Base-by-base conservation (phyloP, 2,329 filamentous ascomycete genomes). In the Penicillium griseofulvum region DNA sequence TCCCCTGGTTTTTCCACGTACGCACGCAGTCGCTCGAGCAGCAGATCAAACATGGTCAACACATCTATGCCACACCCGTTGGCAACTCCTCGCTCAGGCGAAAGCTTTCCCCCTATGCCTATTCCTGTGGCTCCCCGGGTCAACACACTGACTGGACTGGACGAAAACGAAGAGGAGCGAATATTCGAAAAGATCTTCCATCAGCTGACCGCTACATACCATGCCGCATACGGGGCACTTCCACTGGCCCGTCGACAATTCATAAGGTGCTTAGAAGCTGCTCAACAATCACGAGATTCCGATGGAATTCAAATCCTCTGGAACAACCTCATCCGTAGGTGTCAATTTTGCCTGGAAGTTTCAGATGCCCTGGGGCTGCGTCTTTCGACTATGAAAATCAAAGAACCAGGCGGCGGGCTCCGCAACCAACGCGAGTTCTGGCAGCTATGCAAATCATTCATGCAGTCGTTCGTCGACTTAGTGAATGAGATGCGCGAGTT, bases 101-200 rank as follows among this genome's bases (percentile, higher is more conserved):
- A 96, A 65, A 90, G 89, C 0, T 95, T 94, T 69, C 81, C 77
- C 80, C 60, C 73, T 65, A 67, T 71, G 64, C 68, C 77, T 53
- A 76, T 73, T 17, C 73, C 76, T 28, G 78, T 73, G 24, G 71
- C 79, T 51, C 76, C 78, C 29, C 78, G 81, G 39, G 80, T 81
- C 41, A 80, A 79, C 44, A 76, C 78, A 8, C 71, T 84, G 42
- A 81, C 77, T 10, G 88, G 91, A 48, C 83, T 87, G 47, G 81
- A 83, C 44, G 81, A 84, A 54, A 83, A 82, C 2, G 88, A 91
- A 60, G 90, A 96, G 59, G 91, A 96, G 64, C 82, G 83, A 16
- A 82, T 87, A 28, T 96, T 96, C 62, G 92, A 96, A 59, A 84
- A 81, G 58, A 90, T 97, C 22, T 96, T 90, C 75, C 69, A 91